A percentile compares a stretch with the other conserved stretches of the same genome.
Conservation (phyloP, 1,139 yeast species). For the Taphrina flavorubra region DNA sequence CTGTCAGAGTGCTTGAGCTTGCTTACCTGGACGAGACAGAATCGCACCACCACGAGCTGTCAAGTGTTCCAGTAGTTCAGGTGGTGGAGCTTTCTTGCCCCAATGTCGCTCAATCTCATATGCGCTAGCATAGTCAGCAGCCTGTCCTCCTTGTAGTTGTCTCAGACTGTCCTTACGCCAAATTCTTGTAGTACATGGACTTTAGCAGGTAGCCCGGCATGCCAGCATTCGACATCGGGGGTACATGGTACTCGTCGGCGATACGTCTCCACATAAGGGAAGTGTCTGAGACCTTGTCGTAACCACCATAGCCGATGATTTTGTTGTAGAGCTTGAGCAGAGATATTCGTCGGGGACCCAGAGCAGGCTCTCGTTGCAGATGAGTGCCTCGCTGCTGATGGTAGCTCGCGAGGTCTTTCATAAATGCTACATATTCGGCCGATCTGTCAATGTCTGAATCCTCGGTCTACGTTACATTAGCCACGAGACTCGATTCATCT, state of each 20-base stretch:
- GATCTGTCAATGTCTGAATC: constrained; percentile 44
- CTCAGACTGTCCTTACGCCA: constrained; percentile 34
- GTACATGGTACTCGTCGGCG: constrained; percentile 42
- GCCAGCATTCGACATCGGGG: constrained; percentile 44
- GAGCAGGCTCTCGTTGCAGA: constrained; percentile 42
- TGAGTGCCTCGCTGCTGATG: constrained; percentile 42
- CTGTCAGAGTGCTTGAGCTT: background rate
- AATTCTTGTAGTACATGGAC: constrained; percentile 44
- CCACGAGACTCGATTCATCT: background rate
- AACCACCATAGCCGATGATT: constrained; percentile 44
- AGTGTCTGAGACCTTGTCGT: constrained; percentile 44
- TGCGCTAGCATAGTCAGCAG: constrained; percentile 24
- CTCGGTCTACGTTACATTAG: constrained; percentile 27
- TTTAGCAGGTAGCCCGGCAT: constrained; percentile 44
- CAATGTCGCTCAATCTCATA: constrained; percentile 43
- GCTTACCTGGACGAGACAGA: constrained; percentile 42
- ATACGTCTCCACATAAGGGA: constrained; percentile 42
- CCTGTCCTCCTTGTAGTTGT: constrained; percentile 15
- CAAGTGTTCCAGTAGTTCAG: constrained; percentile 43
- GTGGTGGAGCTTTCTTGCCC: constrained; percentile 44
- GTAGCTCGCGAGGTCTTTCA: constrained; percentile 40
- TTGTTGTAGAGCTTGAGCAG: constrained; percentile 43
- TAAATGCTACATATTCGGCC: constrained; percentile 42
- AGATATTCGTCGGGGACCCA: constrained; percentile 42
- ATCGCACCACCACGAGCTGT: constrained; percentile 45